Percentiles rank a stretch among this genome's conserved stretches.
phyloP scores from a whole-genome alignment of 192 early-diverging fungal species.

The Entrophospora sp. region DNA sequence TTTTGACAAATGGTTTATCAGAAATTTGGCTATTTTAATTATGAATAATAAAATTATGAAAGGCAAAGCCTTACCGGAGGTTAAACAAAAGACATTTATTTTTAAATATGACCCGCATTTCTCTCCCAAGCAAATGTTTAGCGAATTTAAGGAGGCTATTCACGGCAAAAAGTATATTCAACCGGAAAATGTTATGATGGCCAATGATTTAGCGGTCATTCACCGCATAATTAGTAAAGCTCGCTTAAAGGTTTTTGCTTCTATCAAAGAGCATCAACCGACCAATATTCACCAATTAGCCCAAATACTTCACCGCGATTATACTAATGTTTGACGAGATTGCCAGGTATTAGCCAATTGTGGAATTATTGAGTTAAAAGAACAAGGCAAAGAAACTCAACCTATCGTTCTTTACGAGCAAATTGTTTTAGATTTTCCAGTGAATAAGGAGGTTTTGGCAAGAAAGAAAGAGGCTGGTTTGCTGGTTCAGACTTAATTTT shows the following conservation, averaged over 20 bases:
- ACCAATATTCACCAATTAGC: not conserved
- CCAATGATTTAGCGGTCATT: not conserved
- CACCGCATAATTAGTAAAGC: not conserved
- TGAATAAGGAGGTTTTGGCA: no score
- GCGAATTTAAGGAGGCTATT: not conserved
- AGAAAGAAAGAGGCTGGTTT: no score
- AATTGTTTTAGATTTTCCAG: conserved; percentile 1
- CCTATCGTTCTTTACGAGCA: not conserved
- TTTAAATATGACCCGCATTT: not conserved
- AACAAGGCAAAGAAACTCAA: not conserved
- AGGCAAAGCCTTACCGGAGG: no score
- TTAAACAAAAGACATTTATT: not conserved
- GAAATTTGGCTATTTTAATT: not conserved
- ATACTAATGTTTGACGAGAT: not conserved
- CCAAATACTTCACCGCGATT: not conserved
- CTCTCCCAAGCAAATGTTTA: not conserved
- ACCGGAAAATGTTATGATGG: not conserved
- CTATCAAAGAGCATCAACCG: not conserved
- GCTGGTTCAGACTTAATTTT: no score
- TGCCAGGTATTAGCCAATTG: not conserved
- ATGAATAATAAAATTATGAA: not conserved
- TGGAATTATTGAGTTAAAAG: not conserved
- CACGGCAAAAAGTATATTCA: not conserved
- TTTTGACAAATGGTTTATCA: not conserved
- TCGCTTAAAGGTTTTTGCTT: not conserved